A percentile compares a stretch with the other conserved stretches of the same genome.
Conservation (phyloP, 352 stramenopile genomes). For the Pythium aristosporum region DNA sequence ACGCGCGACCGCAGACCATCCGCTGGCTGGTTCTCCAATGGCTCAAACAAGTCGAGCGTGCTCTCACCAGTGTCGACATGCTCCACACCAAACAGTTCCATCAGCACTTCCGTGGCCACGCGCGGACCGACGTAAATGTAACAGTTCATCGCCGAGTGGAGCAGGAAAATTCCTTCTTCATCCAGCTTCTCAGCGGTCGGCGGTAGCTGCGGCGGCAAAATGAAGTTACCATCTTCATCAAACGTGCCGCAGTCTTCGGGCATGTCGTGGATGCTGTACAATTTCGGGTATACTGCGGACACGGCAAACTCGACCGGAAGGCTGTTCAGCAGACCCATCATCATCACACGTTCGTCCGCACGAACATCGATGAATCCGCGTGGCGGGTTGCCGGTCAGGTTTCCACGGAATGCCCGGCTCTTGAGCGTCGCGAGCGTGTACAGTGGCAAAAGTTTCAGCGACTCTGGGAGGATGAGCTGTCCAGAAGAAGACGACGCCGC, state of each 20-base stretch:
- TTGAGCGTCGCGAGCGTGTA: constrained; percentile 89
- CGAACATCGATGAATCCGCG: constrained; percentile 85
- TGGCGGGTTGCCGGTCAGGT: constrained; percentile 74
- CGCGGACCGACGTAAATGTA: constrained; percentile 88
- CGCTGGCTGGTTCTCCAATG: constrained; percentile 50
- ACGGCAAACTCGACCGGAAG: constrained; percentile 82
- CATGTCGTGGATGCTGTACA: constrained; percentile 88
- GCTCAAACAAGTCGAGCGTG: constrained; percentile 69
- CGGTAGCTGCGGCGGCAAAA: constrained; percentile 71
- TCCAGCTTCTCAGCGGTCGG: constrained; percentile 86
- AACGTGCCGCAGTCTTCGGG: constrained; percentile 74
- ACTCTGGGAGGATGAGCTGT: constrained; percentile 91
- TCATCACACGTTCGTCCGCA: constrained; percentile 85
- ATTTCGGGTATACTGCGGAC: constrained; percentile 84
- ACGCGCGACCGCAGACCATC: constrained; percentile 62
- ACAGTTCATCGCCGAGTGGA: constrained; percentile 86
- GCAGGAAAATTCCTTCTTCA: constrained; percentile 82
- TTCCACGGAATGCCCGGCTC: constrained; percentile 81
- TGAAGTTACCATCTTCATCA: constrained; percentile 74
- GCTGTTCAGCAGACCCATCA: constrained; percentile 80
- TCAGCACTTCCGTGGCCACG: constrained; percentile 59
- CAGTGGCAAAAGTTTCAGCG: constrained; percentile 88
- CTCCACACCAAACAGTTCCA: constrained; percentile 83
- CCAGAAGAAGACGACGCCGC: constrained; percentile 87
- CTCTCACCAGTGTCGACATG: constrained; percentile 76